phyloP scores from a whole-genome alignment of 2,329 filamentous ascomycete genomes.

The Sporothrix schenckii region DNA sequence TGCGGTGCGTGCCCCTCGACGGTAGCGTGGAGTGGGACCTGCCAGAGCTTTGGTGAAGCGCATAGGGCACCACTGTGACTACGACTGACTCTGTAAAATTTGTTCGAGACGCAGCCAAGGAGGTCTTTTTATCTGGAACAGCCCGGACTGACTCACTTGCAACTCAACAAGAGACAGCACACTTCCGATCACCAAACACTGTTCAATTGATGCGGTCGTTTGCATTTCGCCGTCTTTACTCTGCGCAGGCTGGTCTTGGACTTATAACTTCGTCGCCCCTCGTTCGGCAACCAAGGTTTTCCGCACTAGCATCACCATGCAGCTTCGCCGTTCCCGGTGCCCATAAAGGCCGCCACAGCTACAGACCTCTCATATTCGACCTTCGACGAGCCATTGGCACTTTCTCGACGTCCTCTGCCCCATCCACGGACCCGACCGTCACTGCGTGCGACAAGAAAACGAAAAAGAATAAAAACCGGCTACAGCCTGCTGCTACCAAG shows the following conservation, averaged over 20 bases:
- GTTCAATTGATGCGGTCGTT: conserved; percentile 34
- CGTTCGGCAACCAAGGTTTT: conserved; percentile 7
- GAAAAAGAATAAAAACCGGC: conserved; percentile 1
- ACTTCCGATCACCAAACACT: background rate
- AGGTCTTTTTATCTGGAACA: conserved; percentile 17
- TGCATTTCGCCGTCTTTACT: conserved; percentile 22
- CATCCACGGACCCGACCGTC: background rate
- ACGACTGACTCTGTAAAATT: background rate
- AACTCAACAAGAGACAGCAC: background rate
- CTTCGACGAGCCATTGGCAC: conserved; percentile 23
- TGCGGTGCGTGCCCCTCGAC: conserved; percentile 4
- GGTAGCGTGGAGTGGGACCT: conserved; percentile 1
- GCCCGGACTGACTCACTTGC: conserved; percentile 13
- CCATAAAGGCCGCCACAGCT: background rate
- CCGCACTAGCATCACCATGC: background rate
- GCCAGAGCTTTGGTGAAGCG: conserved; percentile 24
- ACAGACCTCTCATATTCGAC: background rate
- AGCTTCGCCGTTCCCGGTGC: conserved; percentile 8
- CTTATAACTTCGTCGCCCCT: conserved; percentile 16
- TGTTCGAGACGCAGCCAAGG: conserved; percentile 3
- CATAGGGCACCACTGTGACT: background rate
- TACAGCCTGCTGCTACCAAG: background rate
- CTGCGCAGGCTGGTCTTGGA: conserved; percentile 32
- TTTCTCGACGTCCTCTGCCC: background rate
- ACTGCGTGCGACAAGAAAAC: background rate